These are phyloP conservation scores for Trichophyton rubrum DNA, from an alignment of 2,329 filamentous ascomycete genomes.

Conservation along the genomic window DNA sequence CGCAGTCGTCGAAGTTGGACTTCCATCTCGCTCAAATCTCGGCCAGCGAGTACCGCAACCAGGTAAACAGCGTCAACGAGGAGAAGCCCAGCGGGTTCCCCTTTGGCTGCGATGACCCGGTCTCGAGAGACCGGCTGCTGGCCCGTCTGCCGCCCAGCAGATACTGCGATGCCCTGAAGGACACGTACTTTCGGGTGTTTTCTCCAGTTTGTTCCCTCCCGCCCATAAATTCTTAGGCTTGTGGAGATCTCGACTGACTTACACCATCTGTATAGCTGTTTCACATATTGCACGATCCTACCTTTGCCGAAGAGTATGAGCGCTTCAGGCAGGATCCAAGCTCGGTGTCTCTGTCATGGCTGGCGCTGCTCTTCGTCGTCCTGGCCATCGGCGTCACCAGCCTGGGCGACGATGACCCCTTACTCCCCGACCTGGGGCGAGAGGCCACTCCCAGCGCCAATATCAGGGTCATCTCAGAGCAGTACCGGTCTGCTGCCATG, in stretches of 20 bases:
- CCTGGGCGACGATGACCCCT: conserved; percentile 25
- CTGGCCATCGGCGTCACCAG: conserved; percentile 29
- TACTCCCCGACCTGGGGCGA: conserved; percentile 27
- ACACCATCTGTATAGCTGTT: conserved; percentile 19
- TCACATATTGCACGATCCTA: conserved; percentile 32
- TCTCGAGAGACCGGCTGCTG: conserved; percentile 22
- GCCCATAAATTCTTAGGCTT: background rate
- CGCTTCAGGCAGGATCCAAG: conserved; percentile 26
- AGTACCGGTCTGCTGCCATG: conserved; percentile 28
- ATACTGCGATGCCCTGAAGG: conserved; percentile 27
- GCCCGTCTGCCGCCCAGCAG: conserved; percentile 23
- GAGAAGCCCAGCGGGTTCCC: conserved; percentile 26
- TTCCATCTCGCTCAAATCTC: conserved; percentile 19
- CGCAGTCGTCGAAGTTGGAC: conserved; percentile 23
- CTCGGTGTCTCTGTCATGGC: conserved; percentile 27
- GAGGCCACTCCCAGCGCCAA: conserved; percentile 27
- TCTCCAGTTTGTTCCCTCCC: conserved; percentile 23
- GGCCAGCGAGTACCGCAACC: conserved; percentile 18
- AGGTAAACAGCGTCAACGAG: conserved; percentile 19
- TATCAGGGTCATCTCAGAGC: conserved; percentile 25
- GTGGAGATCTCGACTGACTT: background rate
- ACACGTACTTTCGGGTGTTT: conserved; percentile 28
- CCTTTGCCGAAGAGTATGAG: conserved; percentile 29
- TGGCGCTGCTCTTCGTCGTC: conserved; percentile 30
- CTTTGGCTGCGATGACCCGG: conserved; percentile 17